phyloP scores from a whole-genome alignment of 2,329 filamentous ascomycete species.

The Colletotrichum zoysiae region DNA sequence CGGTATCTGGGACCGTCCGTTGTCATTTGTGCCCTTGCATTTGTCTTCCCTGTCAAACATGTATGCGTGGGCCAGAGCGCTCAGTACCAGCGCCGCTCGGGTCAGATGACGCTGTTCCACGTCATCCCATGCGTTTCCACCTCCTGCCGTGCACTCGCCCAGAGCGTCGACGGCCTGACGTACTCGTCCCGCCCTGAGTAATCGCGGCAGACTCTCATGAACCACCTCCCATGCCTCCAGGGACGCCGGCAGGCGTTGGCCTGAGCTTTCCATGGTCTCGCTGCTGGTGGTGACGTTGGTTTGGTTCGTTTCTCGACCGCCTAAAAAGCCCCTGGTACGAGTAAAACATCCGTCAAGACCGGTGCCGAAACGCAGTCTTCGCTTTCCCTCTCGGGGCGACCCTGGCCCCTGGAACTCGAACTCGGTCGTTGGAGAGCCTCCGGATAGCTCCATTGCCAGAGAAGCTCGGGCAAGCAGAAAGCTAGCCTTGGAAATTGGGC shows the following conservation, averaged over 20 bases:
- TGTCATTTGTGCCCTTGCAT: background rate
- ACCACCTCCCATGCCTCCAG: constrained; percentile 35
- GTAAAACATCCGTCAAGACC: constrained; percentile 36
- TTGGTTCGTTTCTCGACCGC: background rate
- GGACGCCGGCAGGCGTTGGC: constrained; percentile 23
- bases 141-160: background rate
- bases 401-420: constrained; percentile 21
- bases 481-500: constrained; percentile 35
- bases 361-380: constrained; percentile 27
- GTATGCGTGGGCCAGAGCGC: constrained; percentile 35
- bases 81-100: constrained; percentile 30
- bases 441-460: constrained; percentile 15
- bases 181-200: constrained; percentile 27
- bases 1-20: constrained; percentile 10
- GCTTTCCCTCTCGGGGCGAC: background rate
- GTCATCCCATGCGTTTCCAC: constrained; percentile 12
- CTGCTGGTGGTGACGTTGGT: background rate
- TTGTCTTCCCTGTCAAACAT: constrained; percentile 29
- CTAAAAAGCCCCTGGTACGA: constrained; percentile 23
- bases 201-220: constrained; percentile 12
- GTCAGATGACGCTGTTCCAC: constrained; percentile 26
- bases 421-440: constrained; percentile 13
- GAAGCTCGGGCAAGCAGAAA: constrained; percentile 36
- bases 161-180: constrained; percentile 32
- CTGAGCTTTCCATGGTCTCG: background rate